Conservation (phyloP, 805 yeast genomes). For the Saturnispora galanensis region DNA sequence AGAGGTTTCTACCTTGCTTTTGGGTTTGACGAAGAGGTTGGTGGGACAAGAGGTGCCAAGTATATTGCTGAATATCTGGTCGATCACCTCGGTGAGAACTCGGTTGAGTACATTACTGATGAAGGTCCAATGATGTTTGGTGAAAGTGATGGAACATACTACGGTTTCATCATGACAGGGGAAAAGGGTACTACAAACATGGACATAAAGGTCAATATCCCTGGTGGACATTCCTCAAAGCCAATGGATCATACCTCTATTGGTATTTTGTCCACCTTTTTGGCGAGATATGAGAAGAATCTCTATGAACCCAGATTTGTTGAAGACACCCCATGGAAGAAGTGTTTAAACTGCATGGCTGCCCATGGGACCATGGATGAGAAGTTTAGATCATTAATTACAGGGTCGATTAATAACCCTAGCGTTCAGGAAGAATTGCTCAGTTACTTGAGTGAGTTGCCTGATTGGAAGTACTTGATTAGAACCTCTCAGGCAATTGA, state of each 20-base stretch:
- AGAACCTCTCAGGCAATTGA: constrained; percentile 63
- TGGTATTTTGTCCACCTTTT: constrained; percentile 44
- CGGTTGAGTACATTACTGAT: constrained; percentile 32
- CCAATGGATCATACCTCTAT: constrained; percentile 40
- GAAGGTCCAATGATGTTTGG: constrained; percentile 30
- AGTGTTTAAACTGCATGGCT: constrained; percentile 54
- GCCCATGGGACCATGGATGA: constrained; percentile 27
- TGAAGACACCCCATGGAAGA: constrained; percentile 35
- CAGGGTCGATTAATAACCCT: constrained; percentile 16
- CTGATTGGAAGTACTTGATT: constrained; percentile 30
- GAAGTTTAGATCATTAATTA: constrained; percentile 3
- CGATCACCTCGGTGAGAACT: constrained; percentile 31
- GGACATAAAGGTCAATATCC: constrained; percentile 28
- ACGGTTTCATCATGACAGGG: constrained; percentile 35
- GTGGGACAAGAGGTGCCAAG: constrained; percentile 57
- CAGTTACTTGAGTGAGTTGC: constrained; percentile 16
- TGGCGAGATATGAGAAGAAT: constrained; percentile 44
- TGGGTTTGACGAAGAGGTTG: constrained; percentile 75
- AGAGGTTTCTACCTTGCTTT: constrained; percentile 56
- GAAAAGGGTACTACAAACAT: constrained; percentile 39
- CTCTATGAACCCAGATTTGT: constrained; percentile 36
- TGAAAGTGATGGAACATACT: constrained; percentile 29
- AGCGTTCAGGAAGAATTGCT: constrained; percentile 29
- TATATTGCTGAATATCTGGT: constrained; percentile 27
- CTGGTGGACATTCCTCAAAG: constrained; percentile 41